These are phyloP conservation scores for Wallacemonas sp. DNA, from an alignment of 208 protist genomes.

Conservation along the genomic window DNA sequence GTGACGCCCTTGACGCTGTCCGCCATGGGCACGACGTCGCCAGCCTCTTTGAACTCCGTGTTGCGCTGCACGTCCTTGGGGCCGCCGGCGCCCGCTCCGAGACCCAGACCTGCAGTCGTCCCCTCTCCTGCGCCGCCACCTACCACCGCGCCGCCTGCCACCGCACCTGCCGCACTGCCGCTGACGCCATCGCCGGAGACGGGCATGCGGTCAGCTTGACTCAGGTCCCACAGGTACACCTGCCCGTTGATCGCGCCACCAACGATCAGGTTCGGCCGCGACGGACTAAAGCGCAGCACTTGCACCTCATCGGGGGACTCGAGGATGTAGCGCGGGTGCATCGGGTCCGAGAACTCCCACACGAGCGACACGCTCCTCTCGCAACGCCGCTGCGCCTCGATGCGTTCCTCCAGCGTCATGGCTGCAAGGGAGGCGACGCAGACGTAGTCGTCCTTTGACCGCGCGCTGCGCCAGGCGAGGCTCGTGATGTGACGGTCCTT, in stretches of 20 bases:
- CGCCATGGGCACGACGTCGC: slow-evolving; percentile 78
- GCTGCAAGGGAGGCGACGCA: slow-evolving; percentile 76
- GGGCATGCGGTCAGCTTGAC: slow-evolving; percentile 34
- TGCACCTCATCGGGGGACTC: slow-evolving; percentile 89
- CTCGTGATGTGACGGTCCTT: slow-evolving; percentile 79
- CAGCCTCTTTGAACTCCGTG: slow-evolving; percentile 42
- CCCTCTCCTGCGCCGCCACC: neutral
- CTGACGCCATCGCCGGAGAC: slow-evolving; percentile 17
- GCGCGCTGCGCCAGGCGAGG: slow-evolving; percentile 80
- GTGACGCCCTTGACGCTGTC: slow-evolving; percentile 65
- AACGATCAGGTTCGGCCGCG: slow-evolving; percentile 73
- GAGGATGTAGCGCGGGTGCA: slow-evolving; percentile 88
- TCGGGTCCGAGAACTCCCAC: slow-evolving; percentile 90
- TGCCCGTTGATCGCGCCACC: slow-evolving; percentile 91
- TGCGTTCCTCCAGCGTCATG: slow-evolving; percentile 64
- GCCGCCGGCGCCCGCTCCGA: slow-evolving; percentile 1
- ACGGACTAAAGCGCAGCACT: slow-evolving; percentile 85
- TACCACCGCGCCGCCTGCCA: neutral
- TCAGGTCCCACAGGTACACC: slow-evolving; percentile 90
- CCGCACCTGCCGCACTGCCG: neutral
- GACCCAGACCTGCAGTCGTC: neutral
- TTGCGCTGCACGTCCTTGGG: slow-evolving; percentile 12
- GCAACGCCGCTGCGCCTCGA: slow-evolving; percentile 71
- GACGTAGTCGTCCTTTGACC: slow-evolving; percentile 67
- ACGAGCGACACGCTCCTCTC: slow-evolving; percentile 80